These are phyloP conservation scores for Tubosaeta sp. DNA, from an alignment of 768 basidiomycete genomes.

Conservation along the genomic window DNA sequence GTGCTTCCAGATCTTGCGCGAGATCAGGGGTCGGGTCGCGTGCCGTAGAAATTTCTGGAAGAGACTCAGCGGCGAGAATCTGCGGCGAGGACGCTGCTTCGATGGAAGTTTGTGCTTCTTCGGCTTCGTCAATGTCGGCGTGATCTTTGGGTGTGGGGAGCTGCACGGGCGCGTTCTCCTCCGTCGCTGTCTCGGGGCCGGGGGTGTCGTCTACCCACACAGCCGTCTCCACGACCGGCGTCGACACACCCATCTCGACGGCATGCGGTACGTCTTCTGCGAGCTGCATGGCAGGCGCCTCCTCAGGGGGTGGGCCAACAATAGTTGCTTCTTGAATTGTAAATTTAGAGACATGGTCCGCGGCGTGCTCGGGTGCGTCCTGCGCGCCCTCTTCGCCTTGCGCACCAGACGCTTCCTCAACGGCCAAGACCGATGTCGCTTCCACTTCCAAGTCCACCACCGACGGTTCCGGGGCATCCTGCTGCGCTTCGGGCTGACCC, in stretches of 20 bases:
- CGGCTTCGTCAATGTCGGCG: not conserved
- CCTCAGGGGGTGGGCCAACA: not conserved
- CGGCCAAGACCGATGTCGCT: not conserved
- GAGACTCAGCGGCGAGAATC: not conserved
- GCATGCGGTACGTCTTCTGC: not conserved
- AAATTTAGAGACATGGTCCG: constrained; percentile 2
- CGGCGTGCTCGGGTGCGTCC: constrained; percentile 1
- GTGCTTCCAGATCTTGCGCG: not conserved
- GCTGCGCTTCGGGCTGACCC: not conserved
- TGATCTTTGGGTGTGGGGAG: not conserved
- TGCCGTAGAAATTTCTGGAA: constrained; percentile 4
- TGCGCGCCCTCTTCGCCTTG: not conserved
- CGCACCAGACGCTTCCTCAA: not conserved
- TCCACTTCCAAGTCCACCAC: not conserved
- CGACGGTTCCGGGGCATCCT: constrained; percentile 1
- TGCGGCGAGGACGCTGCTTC: constrained; percentile 8
- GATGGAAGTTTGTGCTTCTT: not conserved
- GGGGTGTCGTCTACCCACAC: constrained; percentile 6
- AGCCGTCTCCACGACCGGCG: not conserved
- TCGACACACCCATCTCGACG: not conserved
- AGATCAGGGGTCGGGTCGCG: not conserved
- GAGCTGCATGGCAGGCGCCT: not conserved
- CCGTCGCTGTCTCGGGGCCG: not conserved
- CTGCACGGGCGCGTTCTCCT: not conserved
- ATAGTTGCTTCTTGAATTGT: not conserved